phyloP scores from a whole-genome alignment of 164 flowering plant genomes.

The Saururus chinensis region DNA sequence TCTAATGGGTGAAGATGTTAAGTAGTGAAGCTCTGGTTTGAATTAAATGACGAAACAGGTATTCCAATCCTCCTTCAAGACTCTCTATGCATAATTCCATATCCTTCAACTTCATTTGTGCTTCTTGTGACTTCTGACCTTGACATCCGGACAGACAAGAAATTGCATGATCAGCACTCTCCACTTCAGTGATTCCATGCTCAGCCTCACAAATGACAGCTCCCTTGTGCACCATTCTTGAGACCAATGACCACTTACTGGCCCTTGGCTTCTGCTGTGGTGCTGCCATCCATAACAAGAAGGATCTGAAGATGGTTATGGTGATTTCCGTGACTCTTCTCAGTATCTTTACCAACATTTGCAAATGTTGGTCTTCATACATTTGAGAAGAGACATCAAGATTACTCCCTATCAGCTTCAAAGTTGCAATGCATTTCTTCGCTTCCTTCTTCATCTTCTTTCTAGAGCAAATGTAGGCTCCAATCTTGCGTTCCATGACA shows the following conservation, averaged over 20 bases:
- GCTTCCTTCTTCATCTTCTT: constrained; percentile 24
- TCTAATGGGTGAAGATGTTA: background rate
- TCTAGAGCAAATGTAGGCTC: constrained; percentile 16
- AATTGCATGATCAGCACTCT: background rate
- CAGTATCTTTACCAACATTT: constrained; percentile 16
- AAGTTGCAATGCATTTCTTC: constrained; percentile 12
- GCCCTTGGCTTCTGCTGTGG: constrained; percentile 20
- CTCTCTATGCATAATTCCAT: background rate
- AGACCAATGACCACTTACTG: constrained; percentile 17
- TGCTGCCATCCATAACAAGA: constrained; percentile 19
- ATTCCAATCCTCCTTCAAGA: background rate
- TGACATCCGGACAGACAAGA: background rate
- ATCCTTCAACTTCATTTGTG: background rate
- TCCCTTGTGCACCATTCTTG: constrained; percentile 9
- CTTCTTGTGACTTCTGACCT: background rate
- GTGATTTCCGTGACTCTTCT: constrained; percentile 21
- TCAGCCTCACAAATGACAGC: background rate
- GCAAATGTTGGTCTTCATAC: constrained; percentile 9
- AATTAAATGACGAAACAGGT: background rate
- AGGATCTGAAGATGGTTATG: constrained; percentile 15
- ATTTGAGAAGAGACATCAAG: background rate
- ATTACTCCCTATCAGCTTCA: constrained; percentile 15
- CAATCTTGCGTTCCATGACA: constrained; percentile 5
- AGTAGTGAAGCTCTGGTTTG: background rate
- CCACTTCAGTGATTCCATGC: background rate